These are phyloP conservation scores for Leptoxyphium fumago DNA, from an alignment of 2,329 filamentous ascomycete genomes.

Conservation along the genomic window DNA sequence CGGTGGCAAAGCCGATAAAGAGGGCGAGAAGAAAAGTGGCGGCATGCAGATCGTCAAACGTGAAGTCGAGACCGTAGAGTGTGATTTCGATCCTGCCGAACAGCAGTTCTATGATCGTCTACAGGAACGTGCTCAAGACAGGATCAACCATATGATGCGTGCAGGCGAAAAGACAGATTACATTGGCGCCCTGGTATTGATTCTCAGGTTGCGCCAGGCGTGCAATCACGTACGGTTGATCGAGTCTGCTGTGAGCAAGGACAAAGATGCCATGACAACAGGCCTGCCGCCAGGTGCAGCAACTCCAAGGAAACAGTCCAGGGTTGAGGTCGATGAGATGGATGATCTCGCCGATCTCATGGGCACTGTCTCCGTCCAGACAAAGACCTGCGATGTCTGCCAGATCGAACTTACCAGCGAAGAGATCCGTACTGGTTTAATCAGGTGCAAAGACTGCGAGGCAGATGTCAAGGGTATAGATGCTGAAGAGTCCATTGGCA, in stretches of 20 bases:
- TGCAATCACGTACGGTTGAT: conserved; percentile 90
- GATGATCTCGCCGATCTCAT: conserved; percentile 79
- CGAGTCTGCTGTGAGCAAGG: conserved; percentile 69
- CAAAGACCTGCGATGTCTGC: conserved; percentile 73
- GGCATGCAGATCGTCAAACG: conserved; percentile 86
- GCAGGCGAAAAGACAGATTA: conserved; percentile 67
- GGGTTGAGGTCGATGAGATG: conserved; percentile 45
- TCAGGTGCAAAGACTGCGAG: conserved; percentile 60
- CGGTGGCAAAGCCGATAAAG: conserved; percentile 47
- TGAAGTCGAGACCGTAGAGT: conserved; percentile 67
- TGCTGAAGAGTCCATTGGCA: conserved; percentile 18
- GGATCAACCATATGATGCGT: conserved; percentile 73
- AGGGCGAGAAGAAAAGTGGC: conserved; percentile 41
- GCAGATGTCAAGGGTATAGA: conserved; percentile 51
- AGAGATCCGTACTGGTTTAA: conserved; percentile 37
- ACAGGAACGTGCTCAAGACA: conserved; percentile 70
- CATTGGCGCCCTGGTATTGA: conserved; percentile 79
- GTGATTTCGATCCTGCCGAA: conserved; percentile 67
- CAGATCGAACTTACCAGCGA: conserved; percentile 49
- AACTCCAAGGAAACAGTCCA: conserved; percentile 24
- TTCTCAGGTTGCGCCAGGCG: conserved; percentile 80
- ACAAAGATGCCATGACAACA: conserved; percentile 68
- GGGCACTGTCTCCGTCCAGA: conserved; percentile 63
- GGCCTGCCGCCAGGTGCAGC: conserved; percentile 26
- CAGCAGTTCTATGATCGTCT: conserved; percentile 73